A percentile compares a stretch with the other conserved stretches of the same genome.
phyloP scores from a whole-genome alignment of 2,329 filamentous ascomycete genomes.

The Pochonia chlamydosporia region DNA sequence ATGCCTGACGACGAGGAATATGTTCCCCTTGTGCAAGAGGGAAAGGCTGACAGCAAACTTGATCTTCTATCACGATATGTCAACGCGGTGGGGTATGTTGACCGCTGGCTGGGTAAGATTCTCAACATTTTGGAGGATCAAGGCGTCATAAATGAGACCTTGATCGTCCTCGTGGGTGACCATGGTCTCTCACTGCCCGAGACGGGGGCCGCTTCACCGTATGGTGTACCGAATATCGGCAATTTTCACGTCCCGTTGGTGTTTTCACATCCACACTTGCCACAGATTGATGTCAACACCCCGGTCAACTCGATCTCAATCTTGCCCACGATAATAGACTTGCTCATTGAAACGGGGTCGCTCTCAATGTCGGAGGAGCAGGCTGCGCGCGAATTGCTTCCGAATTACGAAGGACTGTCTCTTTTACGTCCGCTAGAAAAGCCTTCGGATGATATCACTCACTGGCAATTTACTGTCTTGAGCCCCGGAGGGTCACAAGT shows the following conservation, averaged over 20 bases:
- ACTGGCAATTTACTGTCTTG: conserved; percentile 19
- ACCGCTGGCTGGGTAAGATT: conserved; percentile 25
- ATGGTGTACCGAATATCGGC: conserved; percentile 25
- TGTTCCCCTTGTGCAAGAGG: conserved; percentile 16
- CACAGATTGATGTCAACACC: conserved; percentile 23
- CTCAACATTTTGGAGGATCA: conserved; percentile 24
- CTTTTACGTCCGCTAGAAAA: conserved; percentile 24
- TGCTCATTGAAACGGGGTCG: conserved; percentile 26
- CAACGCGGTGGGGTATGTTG: conserved; percentile 25
- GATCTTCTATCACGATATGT: conserved; percentile 25
- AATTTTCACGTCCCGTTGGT: conserved; percentile 28
- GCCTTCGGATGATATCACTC: conserved; percentile 10
- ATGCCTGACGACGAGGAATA: conserved; percentile 22
- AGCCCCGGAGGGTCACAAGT: conserved; percentile 19
- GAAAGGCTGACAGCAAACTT: conserved; percentile 12
- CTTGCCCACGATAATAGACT: conserved; percentile 27
- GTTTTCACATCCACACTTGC: conserved; percentile 26
- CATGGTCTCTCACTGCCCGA: conserved; percentile 28
- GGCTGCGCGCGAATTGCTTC: conserved; percentile 22
- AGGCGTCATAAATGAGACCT: conserved; percentile 23
- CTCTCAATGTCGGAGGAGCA: conserved; percentile 17
- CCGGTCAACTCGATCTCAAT: conserved; percentile 25
- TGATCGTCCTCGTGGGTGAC: conserved; percentile 25
- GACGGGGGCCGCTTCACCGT: conserved; percentile 23
- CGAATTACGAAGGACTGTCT: conserved; percentile 30